Base-by-base conservation (phyloP, 2,329 filamentous ascomycete species). In the Pseudogymnoascus sp. region DNA sequence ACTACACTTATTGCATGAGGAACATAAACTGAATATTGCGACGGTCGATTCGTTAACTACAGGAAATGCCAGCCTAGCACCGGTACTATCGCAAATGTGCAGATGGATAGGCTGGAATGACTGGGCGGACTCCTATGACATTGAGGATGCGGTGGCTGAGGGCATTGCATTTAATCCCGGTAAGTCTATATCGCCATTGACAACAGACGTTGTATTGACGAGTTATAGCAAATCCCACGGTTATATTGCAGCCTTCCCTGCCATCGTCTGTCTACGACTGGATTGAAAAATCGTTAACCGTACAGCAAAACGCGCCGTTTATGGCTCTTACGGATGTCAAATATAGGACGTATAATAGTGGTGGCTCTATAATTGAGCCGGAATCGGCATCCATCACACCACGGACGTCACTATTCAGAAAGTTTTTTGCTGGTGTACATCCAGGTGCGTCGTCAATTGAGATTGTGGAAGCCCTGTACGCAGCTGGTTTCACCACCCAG, bases 1-100 rank as follows among this genome's bases (percentile, higher is more conserved):
- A 0, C 77, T 99, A 11, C 94, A 99, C 74, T 78, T 97, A 2
- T 77, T 96, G n/a, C 81, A 89, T 0, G 93, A 99, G 72, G 94
- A 99, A 71, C 81, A 89, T 64, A 97, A 96, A 70, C 81, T 99
- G 1, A 84, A 90, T 63, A 81, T 86, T 3, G 75, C 78, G 60
- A 77, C 78, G 47, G 74, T 75, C n/a, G 78, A 81, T 64, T 71
- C 74, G n/a, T 74, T 77, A 9, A 73, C 70, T 57, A 73, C 72
- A 18, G 74, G 78, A 41, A 67, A 74, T 20, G 74, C 77, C 12
- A 77, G 80, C 41, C 74, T 97, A 20, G 83, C 84, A n/a, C 85
- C 89, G 14, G 73, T 97, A 1, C 76, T 97, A 43, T 86, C 87
- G 50, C 93, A 97, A 70, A 79, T 99, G 61, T 84, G 88, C 1